Evolutionary conservation across 2,329 filamentous ascomycete species (phyloP).

Genomic region (Plectosphaerella plurivora): DNA sequence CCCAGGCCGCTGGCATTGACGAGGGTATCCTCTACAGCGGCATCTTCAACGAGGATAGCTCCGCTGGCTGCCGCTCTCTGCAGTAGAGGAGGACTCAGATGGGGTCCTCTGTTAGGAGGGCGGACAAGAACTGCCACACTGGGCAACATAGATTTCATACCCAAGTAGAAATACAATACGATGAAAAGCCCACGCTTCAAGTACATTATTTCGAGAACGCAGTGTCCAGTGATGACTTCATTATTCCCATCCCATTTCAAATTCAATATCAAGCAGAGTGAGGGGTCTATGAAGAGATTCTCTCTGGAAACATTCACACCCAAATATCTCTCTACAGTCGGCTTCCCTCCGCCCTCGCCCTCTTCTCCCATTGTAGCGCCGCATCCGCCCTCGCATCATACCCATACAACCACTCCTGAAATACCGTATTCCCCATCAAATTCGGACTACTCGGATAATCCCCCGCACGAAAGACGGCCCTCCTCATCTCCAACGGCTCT

Average conservation of each 20-base stretch:
- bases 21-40: slow-evolving; percentile 50
- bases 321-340: no score
- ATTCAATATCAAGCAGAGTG: no score
- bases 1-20: slow-evolving; percentile 42
- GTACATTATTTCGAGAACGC: no score
- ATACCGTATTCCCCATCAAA: slow-evolving; percentile 8
- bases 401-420: slow-evolving; percentile 9
- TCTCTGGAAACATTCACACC: no score
- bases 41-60: slow-evolving; percentile 48
- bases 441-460: slow-evolving; percentile 10
- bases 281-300: no score
- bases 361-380: slow-evolving; percentile 1
- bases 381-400: slow-evolving; percentile 7
- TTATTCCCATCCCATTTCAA: no score
- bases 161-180: no score
- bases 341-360: background rate
- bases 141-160: no score
- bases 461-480: slow-evolving; percentile 3
- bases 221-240: no score
- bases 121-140: no score
- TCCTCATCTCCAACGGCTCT: slow-evolving; percentile 6
- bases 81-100: background rate
- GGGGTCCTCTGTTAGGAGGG: no score
- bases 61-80: slow-evolving; percentile 9
- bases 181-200: no score